Percentiles rank a stretch among this genome's conserved stretches.
Evolutionary conservation across 2,329 filamentous ascomycete genomes (phyloP).

Genomic region (Aspergillus novofumigatus): DNA sequence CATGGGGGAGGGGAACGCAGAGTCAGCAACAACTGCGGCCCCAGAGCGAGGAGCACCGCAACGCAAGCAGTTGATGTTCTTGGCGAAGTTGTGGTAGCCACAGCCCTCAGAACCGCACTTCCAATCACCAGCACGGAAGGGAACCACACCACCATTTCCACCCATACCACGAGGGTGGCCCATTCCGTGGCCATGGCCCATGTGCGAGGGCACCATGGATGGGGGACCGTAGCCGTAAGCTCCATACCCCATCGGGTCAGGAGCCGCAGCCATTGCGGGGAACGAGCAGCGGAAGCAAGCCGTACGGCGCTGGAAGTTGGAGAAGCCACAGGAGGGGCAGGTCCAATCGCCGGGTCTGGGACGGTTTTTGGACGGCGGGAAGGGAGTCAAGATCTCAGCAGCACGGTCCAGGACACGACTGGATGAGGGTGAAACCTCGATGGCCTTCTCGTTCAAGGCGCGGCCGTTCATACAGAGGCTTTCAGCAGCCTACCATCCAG

Average conservation of each 20-base stretch:
- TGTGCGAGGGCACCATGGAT: conserved; percentile 75
- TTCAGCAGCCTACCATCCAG: conserved; percentile 66
- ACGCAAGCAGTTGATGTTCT: conserved; percentile 96
- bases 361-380: conserved; percentile 97
- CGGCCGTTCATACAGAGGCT: conserved; percentile 99
- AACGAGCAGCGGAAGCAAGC: conserved; percentile 99
- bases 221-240: conserved; percentile 60
- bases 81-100: conserved; percentile 98
- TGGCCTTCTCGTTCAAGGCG: conserved; percentile 96
- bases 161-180: conserved; percentile 63
- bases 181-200: conserved; percentile 57
- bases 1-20: conserved; percentile 86
- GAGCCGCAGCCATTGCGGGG: conserved; percentile 82
- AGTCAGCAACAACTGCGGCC: conserved; percentile 90
- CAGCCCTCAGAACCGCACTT: conserved; percentile 97
- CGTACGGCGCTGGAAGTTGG: conserved; percentile 97
- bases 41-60: conserved; percentile 93
- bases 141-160: conserved; percentile 75
- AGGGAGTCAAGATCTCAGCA: conserved; percentile 91
- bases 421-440: conserved; percentile 97
- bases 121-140: conserved; percentile 98
- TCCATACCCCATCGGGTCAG: conserved; percentile 69
- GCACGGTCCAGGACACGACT: conserved; percentile 93
- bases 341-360: conserved; percentile 98
- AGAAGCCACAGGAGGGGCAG: conserved; percentile 97